Evolutionary conservation across 2,329 filamentous ascomycete genomes (phyloP).

Genomic region (Xylaria sp.): DNA sequence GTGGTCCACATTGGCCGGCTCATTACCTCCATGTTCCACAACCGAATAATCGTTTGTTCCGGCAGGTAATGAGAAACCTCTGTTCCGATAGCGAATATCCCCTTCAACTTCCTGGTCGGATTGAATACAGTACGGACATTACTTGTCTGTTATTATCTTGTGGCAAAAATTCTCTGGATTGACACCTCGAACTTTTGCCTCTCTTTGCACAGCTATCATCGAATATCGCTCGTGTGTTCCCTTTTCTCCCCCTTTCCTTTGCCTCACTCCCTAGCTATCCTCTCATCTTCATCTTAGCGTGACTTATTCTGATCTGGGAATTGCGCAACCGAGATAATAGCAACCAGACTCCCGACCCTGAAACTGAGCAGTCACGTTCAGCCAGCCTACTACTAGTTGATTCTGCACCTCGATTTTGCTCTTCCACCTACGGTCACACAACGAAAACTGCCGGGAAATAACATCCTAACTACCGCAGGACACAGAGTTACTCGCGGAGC

Average conservation of each 20-base stretch:
- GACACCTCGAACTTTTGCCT: no score
- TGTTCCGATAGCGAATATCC: neutral
- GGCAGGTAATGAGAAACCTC: neutral
- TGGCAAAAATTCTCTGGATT: neutral
- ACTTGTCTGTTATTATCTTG: neutral
- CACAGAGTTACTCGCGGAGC: neutral
- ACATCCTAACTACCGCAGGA: no score
- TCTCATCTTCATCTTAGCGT: neutral
- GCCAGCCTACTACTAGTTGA: neutral
- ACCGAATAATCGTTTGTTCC: neutral
- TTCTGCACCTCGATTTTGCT: neutral
- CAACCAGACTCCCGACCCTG: no score
- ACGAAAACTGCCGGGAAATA: neutral
- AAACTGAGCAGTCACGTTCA: neutral
- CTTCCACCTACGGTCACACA: neutral
- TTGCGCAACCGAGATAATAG: neutral
- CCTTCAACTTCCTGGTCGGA: neutral
- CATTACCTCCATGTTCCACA: neutral
- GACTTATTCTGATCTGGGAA: neutral
- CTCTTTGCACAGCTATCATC: neutral
- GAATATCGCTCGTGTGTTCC: neutral
- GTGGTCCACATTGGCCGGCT: neutral
- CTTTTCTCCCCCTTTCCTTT: neutral
- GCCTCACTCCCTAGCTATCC: neutral
- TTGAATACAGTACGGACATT: neutral